Percentiles rank a stretch among this genome's conserved stretches.
Evolutionary conservation across 805 yeast genomes (phyloP).

Genomic region (Yamadazyma insecticola): DNA sequence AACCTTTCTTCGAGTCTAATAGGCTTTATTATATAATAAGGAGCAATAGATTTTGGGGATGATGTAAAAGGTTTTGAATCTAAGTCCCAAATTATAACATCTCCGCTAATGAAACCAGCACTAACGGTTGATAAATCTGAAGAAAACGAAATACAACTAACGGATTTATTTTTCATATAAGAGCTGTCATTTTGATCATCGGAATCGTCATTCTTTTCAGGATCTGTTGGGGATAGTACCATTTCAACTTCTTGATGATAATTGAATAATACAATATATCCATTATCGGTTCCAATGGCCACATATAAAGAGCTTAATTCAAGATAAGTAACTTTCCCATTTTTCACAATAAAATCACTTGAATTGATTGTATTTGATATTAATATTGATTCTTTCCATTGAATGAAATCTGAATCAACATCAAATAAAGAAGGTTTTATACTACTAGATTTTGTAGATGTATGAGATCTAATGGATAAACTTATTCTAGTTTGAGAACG

Average conservation of each 20-base stretch:
- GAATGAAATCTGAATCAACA: constrained; percentile 8
- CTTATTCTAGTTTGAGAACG: constrained; percentile 30
- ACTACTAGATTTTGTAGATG: too few relatives aligned
- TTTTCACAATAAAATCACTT: constrained; percentile 15
- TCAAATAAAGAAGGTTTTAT: neutral
- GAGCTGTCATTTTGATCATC: neutral
- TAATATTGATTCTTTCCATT: constrained; percentile 22
- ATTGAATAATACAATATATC: constrained; percentile 62
- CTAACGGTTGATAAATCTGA: constrained; percentile 67
- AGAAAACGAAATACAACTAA: constrained; percentile 56
- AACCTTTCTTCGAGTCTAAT: constrained; percentile 21
- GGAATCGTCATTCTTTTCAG: neutral
- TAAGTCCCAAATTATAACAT: constrained; percentile 63
- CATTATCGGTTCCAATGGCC: constrained; percentile 68
- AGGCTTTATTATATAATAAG: constrained; percentile 34
- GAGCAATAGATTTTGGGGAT: constrained; percentile 54
- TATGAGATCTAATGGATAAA: constrained; percentile 14
- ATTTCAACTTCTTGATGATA: constrained; percentile 56
- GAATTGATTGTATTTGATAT: constrained; percentile 18
- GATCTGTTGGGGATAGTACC: constrained; percentile 26
- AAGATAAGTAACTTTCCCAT: constrained; percentile 20
- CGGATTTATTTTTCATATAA: constrained; percentile 17
- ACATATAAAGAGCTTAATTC: constrained; percentile 33
- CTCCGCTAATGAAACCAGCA: constrained; percentile 65
- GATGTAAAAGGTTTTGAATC: constrained; percentile 15